Evolutionary conservation across 768 basidiomycete species (phyloP), one percentile per base, ranked within the genome.

Genomic region (Heimioporus sp.): DNA sequence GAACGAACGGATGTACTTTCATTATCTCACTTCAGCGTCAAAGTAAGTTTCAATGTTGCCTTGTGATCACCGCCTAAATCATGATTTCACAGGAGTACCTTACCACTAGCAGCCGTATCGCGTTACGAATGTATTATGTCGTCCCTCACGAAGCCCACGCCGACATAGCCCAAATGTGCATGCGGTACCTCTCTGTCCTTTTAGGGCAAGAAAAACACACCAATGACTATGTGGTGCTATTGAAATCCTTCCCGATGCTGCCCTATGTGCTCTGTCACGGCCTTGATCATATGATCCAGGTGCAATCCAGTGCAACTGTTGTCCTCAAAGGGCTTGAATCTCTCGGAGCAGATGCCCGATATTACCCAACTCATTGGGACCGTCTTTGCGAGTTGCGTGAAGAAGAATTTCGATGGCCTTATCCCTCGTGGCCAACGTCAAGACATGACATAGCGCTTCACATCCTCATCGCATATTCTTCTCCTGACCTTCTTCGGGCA

Each of bases 351-450:
- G 30, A 19, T 5, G 20, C 37, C 7, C 46, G 28, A 3, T 28
- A n/a, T 9, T 28, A 52, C 32, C 52, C 52, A 10, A 43, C 42
- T 4, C 46, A 52, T 5, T 52, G 52, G 52, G 46, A 47, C 2
- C 46, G 34, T n/a, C n/a, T n/a, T n/a, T n/a, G n/a, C n/a, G n/a
- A n/a, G n/a, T n/a, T n/a, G n/a, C n/a, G n/a, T n/a, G 10, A 35
- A 47, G 8, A 37, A 41, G 10, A 28, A 43, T 5, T 24, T 52
- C 15, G 20, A 32, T 48, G 41, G 38, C 30, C 35, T 10, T 52
- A 52, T 38, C 28, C 52, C 30, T 35, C 41, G 3, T 52, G 52
- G 52, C 52, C 52, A 8, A 43, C 35, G 10, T 43, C 46, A 4
- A 35, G 30, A 16, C 52, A 52, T 6, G 52, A 52, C 20, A 5